These are phyloP conservation scores for Didymella segeticola DNA, from an alignment of 2,329 filamentous ascomycete genomes.

Conservation along the genomic window DNA sequence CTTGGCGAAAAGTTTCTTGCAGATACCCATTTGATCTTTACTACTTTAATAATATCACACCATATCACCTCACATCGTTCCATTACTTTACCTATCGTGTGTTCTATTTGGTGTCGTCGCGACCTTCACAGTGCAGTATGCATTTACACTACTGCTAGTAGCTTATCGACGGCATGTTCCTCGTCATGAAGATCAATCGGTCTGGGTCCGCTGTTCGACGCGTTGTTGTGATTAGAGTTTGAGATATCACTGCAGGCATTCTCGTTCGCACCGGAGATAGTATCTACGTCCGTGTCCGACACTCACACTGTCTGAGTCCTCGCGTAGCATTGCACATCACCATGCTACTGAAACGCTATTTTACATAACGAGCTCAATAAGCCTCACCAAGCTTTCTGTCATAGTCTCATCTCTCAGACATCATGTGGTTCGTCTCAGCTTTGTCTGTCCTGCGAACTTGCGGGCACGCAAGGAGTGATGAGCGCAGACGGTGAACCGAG, in stretches of 20 bases:
- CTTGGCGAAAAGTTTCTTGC: slow-evolving; percentile 10
- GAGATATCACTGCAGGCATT: not conserved
- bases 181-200: not conserved
- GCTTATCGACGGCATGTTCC: not conserved
- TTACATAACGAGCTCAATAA: slow-evolving; percentile 5
- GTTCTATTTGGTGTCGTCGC: not conserved
- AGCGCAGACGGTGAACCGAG: not conserved
- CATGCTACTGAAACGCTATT: slow-evolving; percentile 8
- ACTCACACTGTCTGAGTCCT: slow-evolving; percentile 3
- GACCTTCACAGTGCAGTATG: not conserved
- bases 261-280: slow-evolving; percentile 1
- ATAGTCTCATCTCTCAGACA: slow-evolving; percentile 2
- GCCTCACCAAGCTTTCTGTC: slow-evolving; percentile 18
- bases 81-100: not conserved
- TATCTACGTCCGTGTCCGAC: not conserved
- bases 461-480: not conserved
- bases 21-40: slow-evolving; percentile 19
- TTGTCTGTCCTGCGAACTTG: not conserved
- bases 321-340: slow-evolving; percentile 10
- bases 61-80: not conserved
- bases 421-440: slow-evolving; percentile 10
- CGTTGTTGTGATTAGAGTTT: not conserved
- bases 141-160: not conserved
- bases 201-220: not conserved
- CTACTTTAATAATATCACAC: slow-evolving; percentile 9